phyloP scores from a whole-genome alignment of 176 grass and related monocot genomes.

The Luzula sylvatica region DNA sequence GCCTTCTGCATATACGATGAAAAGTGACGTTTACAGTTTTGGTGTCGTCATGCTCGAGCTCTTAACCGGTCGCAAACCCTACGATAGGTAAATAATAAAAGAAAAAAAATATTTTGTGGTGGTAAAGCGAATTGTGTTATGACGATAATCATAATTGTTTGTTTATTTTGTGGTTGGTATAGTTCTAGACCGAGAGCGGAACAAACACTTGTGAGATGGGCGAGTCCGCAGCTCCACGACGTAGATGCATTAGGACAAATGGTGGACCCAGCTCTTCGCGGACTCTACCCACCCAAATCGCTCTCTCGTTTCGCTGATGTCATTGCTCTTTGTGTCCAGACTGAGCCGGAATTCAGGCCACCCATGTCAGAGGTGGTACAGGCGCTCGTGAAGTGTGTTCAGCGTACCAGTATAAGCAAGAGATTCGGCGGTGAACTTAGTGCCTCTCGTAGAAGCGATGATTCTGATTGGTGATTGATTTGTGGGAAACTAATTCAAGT shows the following conservation, averaged over 20 bases:
- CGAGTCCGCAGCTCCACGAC: conserved; percentile 55
- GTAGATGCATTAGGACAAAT: conserved; percentile 38
- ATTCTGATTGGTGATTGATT: conserved; percentile 54
- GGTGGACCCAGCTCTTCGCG: conserved; percentile 69
- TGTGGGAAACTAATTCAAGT: too few relatives aligned
- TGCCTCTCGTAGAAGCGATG: conserved; percentile 39
- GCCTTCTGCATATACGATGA: conserved; percentile 48
- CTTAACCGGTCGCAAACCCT: conserved; percentile 71
- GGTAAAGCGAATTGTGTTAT: too few relatives aligned
- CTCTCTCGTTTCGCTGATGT: conserved; percentile 75
- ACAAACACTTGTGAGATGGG: conserved; percentile 63
- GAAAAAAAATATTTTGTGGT: neutral
- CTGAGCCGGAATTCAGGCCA: conserved; percentile 59
- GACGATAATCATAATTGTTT: neutral
- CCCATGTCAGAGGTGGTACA: conserved; percentile 78
- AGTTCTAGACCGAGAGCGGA: conserved; percentile 57
- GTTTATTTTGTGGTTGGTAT: neutral
- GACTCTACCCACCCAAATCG: conserved; percentile 65
- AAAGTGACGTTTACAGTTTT: conserved; percentile 83
- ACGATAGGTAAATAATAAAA: conserved; percentile 43
- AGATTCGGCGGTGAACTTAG: conserved; percentile 29
- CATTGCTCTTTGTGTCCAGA: conserved; percentile 50
- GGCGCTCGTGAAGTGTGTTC: conserved; percentile 43
- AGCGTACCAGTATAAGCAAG: conserved; percentile 40
- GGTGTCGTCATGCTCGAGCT: conserved; percentile 85